phyloP scores from a whole-genome alignment of 176 grass and related monocot genomes.

The Pontederia crassipes region DNA sequence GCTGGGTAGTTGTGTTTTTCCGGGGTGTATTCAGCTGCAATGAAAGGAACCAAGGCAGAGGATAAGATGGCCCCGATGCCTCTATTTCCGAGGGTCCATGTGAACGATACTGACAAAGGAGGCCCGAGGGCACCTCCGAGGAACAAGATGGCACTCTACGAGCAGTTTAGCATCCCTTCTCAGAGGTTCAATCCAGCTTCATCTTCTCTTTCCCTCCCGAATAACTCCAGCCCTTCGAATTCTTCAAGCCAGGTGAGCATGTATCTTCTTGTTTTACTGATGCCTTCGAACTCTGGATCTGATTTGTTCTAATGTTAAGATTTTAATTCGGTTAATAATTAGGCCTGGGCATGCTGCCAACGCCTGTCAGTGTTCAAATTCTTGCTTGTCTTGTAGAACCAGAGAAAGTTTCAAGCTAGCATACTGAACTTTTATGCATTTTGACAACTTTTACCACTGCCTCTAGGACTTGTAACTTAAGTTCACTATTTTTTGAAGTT shows the following conservation, averaged over 20 bases:
- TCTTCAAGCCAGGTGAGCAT: conserved; percentile 36
- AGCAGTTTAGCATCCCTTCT: conserved; percentile 77
- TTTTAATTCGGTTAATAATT: too few species aligned
- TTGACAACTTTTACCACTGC: too few species aligned
- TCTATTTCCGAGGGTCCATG: conserved; percentile 87
- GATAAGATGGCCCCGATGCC: conserved; percentile 54
- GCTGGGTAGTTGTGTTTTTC: not conserved
- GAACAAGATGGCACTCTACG: conserved; percentile 99
- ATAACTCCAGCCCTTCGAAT: conserved; percentile 16
- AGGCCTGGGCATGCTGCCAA: too few species aligned
- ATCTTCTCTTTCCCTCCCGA: conserved; percentile 9
- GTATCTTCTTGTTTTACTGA: not conserved
- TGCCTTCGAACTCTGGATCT: not conserved
- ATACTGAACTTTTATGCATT: too few species aligned
- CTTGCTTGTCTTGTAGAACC: too few species aligned
- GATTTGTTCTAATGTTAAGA: not conserved
- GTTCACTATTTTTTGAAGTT: too few species aligned
- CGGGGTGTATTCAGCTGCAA: conserved; percentile 5
- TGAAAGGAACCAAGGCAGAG: conserved; percentile 33
- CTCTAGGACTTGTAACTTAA: too few species aligned
- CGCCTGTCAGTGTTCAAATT: too few species aligned
- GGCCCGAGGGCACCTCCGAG: conserved; percentile 75
- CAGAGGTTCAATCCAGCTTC: conserved; percentile 28
- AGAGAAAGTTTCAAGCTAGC: too few species aligned
- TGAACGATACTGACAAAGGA: conserved; percentile 72